phyloP scores from a whole-genome alignment of 1,139 yeast genomes.

The Saccharomyces pastorianus region DNA sequence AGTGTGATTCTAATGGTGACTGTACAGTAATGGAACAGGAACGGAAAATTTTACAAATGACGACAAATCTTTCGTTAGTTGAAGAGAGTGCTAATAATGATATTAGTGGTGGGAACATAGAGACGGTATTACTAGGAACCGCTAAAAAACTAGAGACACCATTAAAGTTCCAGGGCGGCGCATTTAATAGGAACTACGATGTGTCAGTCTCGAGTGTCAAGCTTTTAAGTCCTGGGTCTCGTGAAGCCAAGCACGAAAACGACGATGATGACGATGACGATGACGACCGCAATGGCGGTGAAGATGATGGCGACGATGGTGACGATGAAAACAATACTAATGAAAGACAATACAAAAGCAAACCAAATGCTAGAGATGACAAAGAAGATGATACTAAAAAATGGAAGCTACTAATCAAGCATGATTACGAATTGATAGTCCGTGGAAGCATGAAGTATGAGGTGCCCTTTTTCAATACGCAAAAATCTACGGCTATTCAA shows the following conservation, averaged over 20 bases:
- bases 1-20: constrained; percentile 15
- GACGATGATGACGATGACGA: constrained; percentile 16
- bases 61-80: background rate
- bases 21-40: background rate
- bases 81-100: background rate
- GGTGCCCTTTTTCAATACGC: constrained; percentile 53
- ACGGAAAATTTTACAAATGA: background rate
- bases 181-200: constrained; percentile 53
- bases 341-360: background rate
- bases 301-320: background rate
- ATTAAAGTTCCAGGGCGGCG: constrained; percentile 67
- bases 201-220: constrained; percentile 62
- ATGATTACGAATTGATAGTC: constrained; percentile 80
- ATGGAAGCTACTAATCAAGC: constrained; percentile 70
- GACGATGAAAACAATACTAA: background rate
- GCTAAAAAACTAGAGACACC: constrained; percentile 63
- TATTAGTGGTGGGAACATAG: constrained; percentile 23
- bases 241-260: constrained; percentile 34
- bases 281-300: constrained; percentile 4
- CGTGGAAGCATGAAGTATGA: constrained; percentile 76
- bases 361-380: constrained; percentile 17
- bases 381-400: constrained; percentile 38
- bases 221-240: constrained; percentile 65
- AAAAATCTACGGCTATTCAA: constrained; percentile 54
- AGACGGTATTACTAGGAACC: constrained; percentile 73